Percentiles rank a stretch among this genome's conserved stretches.
Conservation (phyloP, 2,329 filamentous ascomycete species). For the Cladosporium cucumerinum region DNA sequence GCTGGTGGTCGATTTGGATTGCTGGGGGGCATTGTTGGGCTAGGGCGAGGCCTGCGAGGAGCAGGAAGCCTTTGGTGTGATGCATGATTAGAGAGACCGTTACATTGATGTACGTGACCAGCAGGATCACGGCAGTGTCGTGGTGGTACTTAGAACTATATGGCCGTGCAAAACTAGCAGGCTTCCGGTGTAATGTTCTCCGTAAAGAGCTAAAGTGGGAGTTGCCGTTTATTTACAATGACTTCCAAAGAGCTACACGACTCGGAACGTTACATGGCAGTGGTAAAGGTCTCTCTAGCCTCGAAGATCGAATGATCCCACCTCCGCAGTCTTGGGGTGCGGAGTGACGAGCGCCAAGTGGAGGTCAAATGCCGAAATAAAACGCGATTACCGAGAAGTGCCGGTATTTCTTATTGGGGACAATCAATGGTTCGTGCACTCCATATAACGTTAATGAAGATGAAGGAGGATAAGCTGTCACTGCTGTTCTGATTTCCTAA, state of each 20-base stretch:
- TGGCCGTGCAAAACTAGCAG: neutral
- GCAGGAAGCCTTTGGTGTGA: neutral
- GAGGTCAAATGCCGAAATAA: neutral
- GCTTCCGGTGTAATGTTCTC: neutral
- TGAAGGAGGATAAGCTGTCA: neutral
- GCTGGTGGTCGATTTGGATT: slow-evolving; percentile 22
- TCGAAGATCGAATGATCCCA: neutral
- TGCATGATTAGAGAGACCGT: neutral
- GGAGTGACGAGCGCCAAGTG: neutral
- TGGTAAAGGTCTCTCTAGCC: neutral
- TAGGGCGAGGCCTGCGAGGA: neutral
- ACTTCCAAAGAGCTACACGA: neutral
- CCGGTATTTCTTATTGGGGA: neutral
- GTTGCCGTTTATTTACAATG: neutral
- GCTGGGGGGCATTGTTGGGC: slow-evolving; percentile 19
- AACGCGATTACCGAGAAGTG: neutral
- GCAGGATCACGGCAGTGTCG: neutral
- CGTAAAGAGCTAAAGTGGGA: neutral
- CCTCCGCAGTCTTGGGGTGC: neutral
- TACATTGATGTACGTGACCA: neutral
- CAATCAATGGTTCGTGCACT: neutral
- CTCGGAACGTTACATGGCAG: neutral
- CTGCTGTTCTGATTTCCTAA: neutral
- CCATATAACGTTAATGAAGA: neutral
- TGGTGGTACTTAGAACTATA: neutral